Conservation (phyloP, 139 green algal species). For the Klebsormidium nitens region DNA sequence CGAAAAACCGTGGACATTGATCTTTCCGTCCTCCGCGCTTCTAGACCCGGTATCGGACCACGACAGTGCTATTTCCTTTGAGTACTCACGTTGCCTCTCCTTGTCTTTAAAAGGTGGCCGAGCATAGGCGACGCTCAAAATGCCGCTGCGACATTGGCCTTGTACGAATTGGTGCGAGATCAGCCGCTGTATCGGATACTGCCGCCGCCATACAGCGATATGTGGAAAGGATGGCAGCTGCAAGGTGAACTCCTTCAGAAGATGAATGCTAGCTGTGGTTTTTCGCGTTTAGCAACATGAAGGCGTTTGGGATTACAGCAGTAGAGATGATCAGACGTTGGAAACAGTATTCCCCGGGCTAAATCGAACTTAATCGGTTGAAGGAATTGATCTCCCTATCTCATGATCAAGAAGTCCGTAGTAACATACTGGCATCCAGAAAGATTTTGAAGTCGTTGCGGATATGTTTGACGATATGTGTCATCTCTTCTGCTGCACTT, state of each 20-base stretch:
- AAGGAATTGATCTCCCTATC: not conserved
- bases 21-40: too few relatives aligned
- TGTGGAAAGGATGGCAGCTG: constrained; percentile 27
- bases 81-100: not conserved
- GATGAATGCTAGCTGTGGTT: not conserved
- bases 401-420: not conserved
- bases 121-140: constrained; percentile 65
- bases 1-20: too few relatives aligned
- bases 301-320: not conserved
- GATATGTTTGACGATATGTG: too few relatives aligned
- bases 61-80: too few relatives aligned
- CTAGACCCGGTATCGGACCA: too few relatives aligned
- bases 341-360: not conserved
- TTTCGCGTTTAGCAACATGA: not conserved
- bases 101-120: not conserved
- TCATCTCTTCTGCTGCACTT: too few relatives aligned
- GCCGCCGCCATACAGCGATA: constrained; percentile 19
- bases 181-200: constrained; percentile 38
- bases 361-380: not conserved
- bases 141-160: constrained; percentile 61
- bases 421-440: too few relatives aligned
- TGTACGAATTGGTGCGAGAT: constrained; percentile 52
- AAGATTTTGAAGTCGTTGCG: too few relatives aligned
- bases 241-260: constrained; percentile 6
- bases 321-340: not conserved